Percentiles rank a stretch among this genome's conserved stretches.
These are phyloP conservation scores for Penicillium pulvis DNA, from an alignment of 495 filamentous ascomycete species.

Conservation along the genomic window DNA sequence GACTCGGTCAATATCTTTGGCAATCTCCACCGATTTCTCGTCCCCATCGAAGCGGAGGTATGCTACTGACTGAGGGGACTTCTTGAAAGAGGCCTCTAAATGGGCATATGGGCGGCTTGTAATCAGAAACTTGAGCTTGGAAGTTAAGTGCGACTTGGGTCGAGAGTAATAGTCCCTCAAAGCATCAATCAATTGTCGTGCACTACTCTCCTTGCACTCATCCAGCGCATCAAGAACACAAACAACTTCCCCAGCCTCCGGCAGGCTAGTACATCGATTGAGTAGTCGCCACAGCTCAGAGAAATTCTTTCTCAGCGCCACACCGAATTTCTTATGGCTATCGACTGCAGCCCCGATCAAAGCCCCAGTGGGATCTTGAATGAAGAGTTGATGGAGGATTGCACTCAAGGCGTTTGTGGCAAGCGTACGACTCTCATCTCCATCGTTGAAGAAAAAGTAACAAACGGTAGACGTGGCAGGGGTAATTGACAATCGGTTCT, in stretches of 20 bases:
- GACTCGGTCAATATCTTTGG: constrained; percentile 40
- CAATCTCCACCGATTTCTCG: constrained; percentile 31
- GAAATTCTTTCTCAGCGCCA: constrained; percentile 18
- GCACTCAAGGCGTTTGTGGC: constrained; percentile 30
- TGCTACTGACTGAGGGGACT: constrained; percentile 12
- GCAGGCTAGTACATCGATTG: constrained; percentile 11
- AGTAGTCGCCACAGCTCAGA: constrained; percentile 45
- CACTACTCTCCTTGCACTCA: constrained; percentile 28
- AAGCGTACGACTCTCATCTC: constrained; percentile 18
- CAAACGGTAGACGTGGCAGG: constrained; percentile 30
- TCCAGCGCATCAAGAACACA: constrained; percentile 49
- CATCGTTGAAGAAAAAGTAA: constrained; percentile 48
- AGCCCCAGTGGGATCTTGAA: not conserved
- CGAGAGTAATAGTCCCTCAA: not conserved
- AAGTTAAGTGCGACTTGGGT: not conserved
- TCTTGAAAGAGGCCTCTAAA: constrained; percentile 24
- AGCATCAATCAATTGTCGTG: not conserved
- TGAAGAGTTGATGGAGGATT: constrained; percentile 29
- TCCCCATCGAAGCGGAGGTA: constrained; percentile 35
- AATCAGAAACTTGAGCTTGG: constrained; percentile 34
- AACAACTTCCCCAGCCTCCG: constrained; percentile 42
- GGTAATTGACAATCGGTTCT: constrained; percentile 10
- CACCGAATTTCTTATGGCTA: constrained; percentile 31
- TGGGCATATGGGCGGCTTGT: constrained; percentile 41
- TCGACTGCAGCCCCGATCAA: not conserved